Evolutionary conservation across 1,284 basidiomycete species (phyloP).

Genomic region (Ceratobasidium sp.): DNA sequence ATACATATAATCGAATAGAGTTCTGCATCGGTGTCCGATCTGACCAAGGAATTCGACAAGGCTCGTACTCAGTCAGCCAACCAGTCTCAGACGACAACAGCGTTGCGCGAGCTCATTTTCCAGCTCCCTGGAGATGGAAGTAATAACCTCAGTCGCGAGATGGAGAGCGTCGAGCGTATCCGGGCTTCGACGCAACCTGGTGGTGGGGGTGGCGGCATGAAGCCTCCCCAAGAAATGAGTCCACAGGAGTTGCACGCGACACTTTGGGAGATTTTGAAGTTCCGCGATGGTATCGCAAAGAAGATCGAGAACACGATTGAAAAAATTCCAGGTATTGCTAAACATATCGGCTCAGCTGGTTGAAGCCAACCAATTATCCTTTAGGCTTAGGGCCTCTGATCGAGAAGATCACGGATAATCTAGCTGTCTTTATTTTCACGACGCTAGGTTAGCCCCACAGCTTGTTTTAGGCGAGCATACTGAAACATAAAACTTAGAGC

Average conservation of each 20-base stretch:
- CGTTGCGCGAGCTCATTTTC: conserved; percentile 56
- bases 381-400: conserved; percentile 37
- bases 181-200: conserved; percentile 62
- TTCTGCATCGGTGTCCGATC: conserved; percentile 89
- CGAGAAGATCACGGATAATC: conserved; percentile 35
- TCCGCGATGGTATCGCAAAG: conserved; percentile 89
- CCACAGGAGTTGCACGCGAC: conserved; percentile 88
- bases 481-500: conserved; percentile 61
- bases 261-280: conserved; percentile 87
- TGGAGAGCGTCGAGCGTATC: conserved; percentile 79
- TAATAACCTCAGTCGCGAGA: conserved; percentile 73
- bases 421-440: conserved; percentile 79
- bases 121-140: conserved; percentile 70
- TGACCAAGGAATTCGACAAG: conserved; percentile 81
- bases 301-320: conserved; percentile 82
- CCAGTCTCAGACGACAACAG: conserved; percentile 58
- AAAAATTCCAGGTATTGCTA: conserved; percentile 68
- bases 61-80: conserved; percentile 63
- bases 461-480: neutral
- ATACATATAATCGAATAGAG: conserved; percentile 48
- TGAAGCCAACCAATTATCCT: neutral
- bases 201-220: conserved; percentile 61
- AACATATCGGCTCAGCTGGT: neutral
- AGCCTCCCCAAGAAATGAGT: conserved; percentile 81
- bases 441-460: conserved; percentile 67